phyloP scores from a whole-genome alignment of 2,329 filamentous ascomycete species.

The Annulohypoxylon truncatum region DNA sequence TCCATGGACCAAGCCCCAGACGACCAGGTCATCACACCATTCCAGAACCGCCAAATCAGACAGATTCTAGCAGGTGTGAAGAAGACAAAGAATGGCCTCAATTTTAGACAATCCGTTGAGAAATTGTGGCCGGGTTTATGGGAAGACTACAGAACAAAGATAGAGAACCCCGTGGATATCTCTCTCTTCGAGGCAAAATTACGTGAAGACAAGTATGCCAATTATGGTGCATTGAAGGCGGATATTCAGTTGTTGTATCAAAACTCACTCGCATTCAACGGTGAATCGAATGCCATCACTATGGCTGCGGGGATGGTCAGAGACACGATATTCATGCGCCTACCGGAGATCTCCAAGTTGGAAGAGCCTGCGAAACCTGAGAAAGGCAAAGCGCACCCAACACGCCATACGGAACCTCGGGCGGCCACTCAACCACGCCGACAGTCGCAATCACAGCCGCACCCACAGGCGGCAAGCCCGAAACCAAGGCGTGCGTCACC shows the following conservation, averaged over 20 bases:
- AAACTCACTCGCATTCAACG: slow-evolving; percentile 88
- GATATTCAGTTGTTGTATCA: slow-evolving; percentile 82
- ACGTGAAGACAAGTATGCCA: slow-evolving; percentile 75
- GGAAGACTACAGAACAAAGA: slow-evolving; percentile 73
- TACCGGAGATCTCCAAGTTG: slow-evolving; percentile 56
- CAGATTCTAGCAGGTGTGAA: slow-evolving; percentile 79
- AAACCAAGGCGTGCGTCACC: slow-evolving; percentile 51
- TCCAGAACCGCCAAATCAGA: slow-evolving; percentile 53
- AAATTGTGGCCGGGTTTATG: slow-evolving; percentile 80
- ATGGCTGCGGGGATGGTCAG: slow-evolving; percentile 66
- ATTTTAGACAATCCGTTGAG: slow-evolving; percentile 83
- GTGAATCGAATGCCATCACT: slow-evolving; percentile 78
- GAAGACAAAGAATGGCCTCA: slow-evolving; percentile 82
- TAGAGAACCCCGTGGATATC: slow-evolving; percentile 87
- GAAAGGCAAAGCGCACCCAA: slow-evolving; percentile 64
- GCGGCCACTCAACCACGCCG: slow-evolving; percentile 52
- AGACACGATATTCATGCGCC: slow-evolving; percentile 62
- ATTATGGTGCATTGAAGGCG: slow-evolving; percentile 76
- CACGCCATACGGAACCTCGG: slow-evolving; percentile 60
- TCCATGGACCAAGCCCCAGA: slow-evolving; percentile 53
- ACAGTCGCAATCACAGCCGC: slow-evolving; percentile 50
- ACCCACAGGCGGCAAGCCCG: slow-evolving; percentile 50
- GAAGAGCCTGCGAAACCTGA: slow-evolving; percentile 70
- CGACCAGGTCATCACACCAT: slow-evolving; percentile 59
- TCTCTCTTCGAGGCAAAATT: slow-evolving; percentile 83